Evolutionary conservation across 148 eudicot genomes (phyloP), one percentile per base, ranked within the genome.

Genomic region (Rhododendron ferrugineum): DNA sequence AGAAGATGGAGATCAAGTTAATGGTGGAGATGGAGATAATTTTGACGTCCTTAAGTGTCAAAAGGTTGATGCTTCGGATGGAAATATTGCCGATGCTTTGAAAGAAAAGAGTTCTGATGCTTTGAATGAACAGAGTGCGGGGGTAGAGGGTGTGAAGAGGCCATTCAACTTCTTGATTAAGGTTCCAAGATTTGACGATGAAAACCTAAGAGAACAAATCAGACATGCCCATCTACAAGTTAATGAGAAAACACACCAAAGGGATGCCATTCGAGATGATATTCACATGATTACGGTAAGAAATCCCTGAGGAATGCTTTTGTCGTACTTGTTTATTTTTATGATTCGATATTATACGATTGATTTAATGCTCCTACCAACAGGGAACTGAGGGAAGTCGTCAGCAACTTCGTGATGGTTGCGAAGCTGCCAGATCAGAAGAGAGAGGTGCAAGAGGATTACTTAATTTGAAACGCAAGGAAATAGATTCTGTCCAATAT

Each of bases 141-240:
- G 58, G 79, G 82, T 86, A 85, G 91, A 90, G 85, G 40, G 58
- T 76, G 85, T 85, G 80, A 87, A 85, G 87, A 93, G 88, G 86
- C 98, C 98, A 34, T 94, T 95, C 87, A 84, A 91, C 88, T 97
- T 90, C 88, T 86, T 97, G 88, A 90, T 94, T 78, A 95, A 88
- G 88, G 56, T 93, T 82, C 98, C 98, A 40, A 95, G 91, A 87
- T 92, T 88, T 89, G 94, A 93, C 14, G 96, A 95, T 86, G 93
- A 88, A 52, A 90, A 89, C 37, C 91, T 89, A 46, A 89, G 80
- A 83, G 96, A 97, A 79, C 93, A 90, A 87, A 90, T 93, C 36
- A 89, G 84, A 86, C 83, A 70, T 84, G 87, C 92, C 85, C 92
- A 97, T 85, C 47, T 82, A 34, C 85, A 87, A 86, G 89, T 95